A percentile compares a stretch with the other conserved stretches of the same genome.
These are phyloP conservation scores for Gossypium davidsonii DNA, from an alignment of 441 rosid genomes.

Conservation along the genomic window DNA sequence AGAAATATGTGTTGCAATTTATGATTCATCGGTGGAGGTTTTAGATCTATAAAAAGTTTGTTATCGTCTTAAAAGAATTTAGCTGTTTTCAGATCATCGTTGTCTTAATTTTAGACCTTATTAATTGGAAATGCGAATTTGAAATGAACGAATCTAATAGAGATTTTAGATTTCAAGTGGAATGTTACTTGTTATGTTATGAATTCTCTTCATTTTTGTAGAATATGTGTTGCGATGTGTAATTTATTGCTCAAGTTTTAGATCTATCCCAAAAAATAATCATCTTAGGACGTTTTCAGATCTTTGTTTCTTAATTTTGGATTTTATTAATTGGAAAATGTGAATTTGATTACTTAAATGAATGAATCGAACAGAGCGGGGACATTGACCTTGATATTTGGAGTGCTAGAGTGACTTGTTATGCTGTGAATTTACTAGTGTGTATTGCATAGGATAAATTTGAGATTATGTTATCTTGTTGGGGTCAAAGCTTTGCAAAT, in stretches of 20 bases:
- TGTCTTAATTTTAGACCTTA: conserved; percentile 3
- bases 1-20: neutral
- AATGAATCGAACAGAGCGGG: neutral
- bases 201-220: neutral
- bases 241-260: too few relatives aligned
- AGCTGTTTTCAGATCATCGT: neutral
- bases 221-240: too few relatives aligned
- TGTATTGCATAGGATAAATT: neutral
- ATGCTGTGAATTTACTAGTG: neutral
- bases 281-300: neutral
- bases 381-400: neutral
- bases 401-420: neutral
- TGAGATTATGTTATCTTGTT: neutral
- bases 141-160: neutral
- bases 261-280: too few relatives aligned
- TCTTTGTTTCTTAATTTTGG: conserved; percentile 5
- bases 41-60: conserved; percentile 23
- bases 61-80: neutral
- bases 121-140: neutral
- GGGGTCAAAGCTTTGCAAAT: conserved; percentile 5
- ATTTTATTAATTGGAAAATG: conserved; percentile 5
- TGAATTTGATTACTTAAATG: neutral
- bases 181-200: neutral
- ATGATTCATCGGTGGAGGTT: conserved; percentile 6
- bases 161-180: neutral